Percentiles rank a stretch among this genome's conserved stretches.
phyloP scores from a whole-genome alignment of 345 rosid genomes.

The Microcos paniculata region DNA sequence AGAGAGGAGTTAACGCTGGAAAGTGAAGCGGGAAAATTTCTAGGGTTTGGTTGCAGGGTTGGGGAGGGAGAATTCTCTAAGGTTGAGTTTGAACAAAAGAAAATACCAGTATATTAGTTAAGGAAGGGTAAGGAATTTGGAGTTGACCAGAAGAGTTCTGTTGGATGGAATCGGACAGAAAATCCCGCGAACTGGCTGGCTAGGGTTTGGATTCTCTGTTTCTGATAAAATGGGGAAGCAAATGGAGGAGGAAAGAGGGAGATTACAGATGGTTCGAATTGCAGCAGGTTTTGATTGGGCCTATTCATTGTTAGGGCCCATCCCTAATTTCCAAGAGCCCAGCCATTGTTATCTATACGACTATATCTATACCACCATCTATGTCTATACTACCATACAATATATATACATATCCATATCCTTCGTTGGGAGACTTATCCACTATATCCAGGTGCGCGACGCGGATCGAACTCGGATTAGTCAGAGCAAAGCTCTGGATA shows the following conservation, averaged over 20 bases:
- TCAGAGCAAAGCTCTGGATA: no score
- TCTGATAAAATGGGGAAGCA: background rate
- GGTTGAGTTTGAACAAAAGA: background rate
- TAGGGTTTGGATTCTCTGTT: background rate
- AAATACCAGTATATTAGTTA: background rate
- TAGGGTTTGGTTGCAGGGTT: slow-evolving; percentile 12
- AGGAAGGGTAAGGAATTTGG: background rate
- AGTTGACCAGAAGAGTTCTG: background rate
- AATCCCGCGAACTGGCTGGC: background rate
- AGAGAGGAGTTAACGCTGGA: background rate
- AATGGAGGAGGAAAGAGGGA: background rate
- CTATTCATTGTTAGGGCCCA: background rate
- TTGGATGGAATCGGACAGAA: background rate
- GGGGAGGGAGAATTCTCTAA: background rate
- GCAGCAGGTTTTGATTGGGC: background rate
- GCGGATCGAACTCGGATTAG: no score
- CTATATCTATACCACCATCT: no score
- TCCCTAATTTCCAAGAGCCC: background rate
- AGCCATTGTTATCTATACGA: no score
- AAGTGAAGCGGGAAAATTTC: slow-evolving; percentile 3
- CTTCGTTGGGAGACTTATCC: no score
- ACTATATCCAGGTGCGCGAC: no score
- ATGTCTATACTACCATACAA: no score
- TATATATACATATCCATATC: no score
- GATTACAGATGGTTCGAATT: background rate